Evolutionary conservation across 768 basidiomycete species (phyloP).

Genomic region (Hortiboletus flavorubellus): DNA sequence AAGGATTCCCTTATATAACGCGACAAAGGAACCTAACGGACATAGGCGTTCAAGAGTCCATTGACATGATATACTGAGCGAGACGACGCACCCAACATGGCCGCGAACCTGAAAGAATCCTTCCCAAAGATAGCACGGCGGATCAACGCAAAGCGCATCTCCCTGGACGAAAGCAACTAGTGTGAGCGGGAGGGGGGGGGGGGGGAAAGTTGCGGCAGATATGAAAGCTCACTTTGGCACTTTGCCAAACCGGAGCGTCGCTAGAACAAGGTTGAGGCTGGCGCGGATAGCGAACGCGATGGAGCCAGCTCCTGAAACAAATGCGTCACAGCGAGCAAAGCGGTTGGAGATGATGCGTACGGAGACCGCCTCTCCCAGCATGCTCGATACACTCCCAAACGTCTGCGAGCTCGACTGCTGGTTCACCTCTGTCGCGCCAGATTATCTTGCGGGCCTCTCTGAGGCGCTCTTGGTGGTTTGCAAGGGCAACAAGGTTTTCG

Average conservation of each 20-base stretch:
- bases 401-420: slow-evolving; percentile 61
- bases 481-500: slow-evolving; percentile 80
- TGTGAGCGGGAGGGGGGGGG: neutral
- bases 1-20: slow-evolving; percentile 74
- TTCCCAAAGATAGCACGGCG: slow-evolving; percentile 80
- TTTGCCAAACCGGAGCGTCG: slow-evolving; percentile 67
- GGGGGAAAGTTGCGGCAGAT: neutral
- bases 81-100: slow-evolving; percentile 67
- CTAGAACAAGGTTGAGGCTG: slow-evolving; percentile 75
- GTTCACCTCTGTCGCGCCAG: slow-evolving; percentile 78
- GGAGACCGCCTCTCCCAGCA: slow-evolving; percentile 63
- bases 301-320: slow-evolving; percentile 63
- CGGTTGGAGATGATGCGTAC: slow-evolving; percentile 43
- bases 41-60: neutral
- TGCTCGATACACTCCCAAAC: slow-evolving; percentile 68
- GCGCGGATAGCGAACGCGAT: slow-evolving; percentile 83
- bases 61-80: neutral
- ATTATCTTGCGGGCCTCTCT: slow-evolving; percentile 74
- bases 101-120: slow-evolving; percentile 81
- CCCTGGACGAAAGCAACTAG: slow-evolving; percentile 38
- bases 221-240: slow-evolving; percentile 54
- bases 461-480: slow-evolving; percentile 77
- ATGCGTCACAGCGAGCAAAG: neutral
- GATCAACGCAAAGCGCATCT: slow-evolving; percentile 61
- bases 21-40: slow-evolving; percentile 65